Base-by-base conservation (phyloP, 352 stramenopile genomes). In the Globisporangium spiculum region DNA sequence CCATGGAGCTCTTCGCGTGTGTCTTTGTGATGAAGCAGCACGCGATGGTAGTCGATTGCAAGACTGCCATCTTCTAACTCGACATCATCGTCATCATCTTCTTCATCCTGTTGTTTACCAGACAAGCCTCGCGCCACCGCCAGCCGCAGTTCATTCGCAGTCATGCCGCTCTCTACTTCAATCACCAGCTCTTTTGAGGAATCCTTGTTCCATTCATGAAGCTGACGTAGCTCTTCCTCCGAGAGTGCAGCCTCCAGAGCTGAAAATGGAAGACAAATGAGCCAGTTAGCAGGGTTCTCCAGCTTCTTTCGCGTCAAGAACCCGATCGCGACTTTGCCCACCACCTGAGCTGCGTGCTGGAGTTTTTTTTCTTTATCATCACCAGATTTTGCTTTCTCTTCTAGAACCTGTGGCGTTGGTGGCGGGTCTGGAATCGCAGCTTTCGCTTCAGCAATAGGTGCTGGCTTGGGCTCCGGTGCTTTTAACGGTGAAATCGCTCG, bases 81-180 rank as follows among this genome's bases (percentile, higher is more conserved):
- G 16, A 2, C 27, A 30, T 26, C 56, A 4, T 59, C 55, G 3
- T 4, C 18, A 36, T 57, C 22, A 1, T 44, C 63, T 5, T 44
- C 9, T 30, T 8, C 8, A 30, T 3, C 24, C n/a, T 62, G 6
- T 48, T 52, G 16, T 32, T 10, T 14, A 26, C 60, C 65, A 8
- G 74, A 80, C 0, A 94, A 65, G 3, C 60, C 67, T 20, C 76
- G 68, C 20, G 86, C 83, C 34, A 94, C 75, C 0, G 48, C 60
- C 38, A 80, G 60, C 2, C 84, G 79, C 16, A 94, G 69, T 41
- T 80, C 73, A 22, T 90, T 89, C 32, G 86, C 83, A 1, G 81
- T 92, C 78, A 88, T 94, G 12, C 63, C 44, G 38, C 69, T 67
- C 24, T 82, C 76, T 8, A 91, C 77, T 44, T 77, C 54, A 12